phyloP scores from a whole-genome alignment of 495 filamentous ascomycete genomes.

The Trichodelitschia bisporula region DNA sequence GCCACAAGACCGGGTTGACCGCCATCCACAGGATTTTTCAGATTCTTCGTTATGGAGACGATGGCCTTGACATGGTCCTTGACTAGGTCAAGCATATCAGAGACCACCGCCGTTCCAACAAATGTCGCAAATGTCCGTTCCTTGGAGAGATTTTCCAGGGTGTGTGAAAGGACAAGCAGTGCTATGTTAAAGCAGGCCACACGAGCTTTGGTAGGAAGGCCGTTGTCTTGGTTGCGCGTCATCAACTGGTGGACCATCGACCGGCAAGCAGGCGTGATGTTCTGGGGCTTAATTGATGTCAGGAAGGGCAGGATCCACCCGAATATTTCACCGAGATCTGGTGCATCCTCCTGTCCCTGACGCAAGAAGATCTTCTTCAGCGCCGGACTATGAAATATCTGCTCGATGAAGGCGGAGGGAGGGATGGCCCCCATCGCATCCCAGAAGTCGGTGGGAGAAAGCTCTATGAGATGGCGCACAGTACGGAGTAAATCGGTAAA shows the following conservation, averaged over 20 bases:
- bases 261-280: constrained; percentile 47
- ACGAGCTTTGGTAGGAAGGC: constrained; percentile 20
- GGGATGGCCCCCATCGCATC: constrained; percentile 48
- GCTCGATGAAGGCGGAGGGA: constrained; percentile 45
- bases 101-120: constrained; percentile 24
- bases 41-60: neutral
- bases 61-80: constrained; percentile 18
- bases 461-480: constrained; percentile 40
- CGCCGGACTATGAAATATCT: constrained; percentile 46
- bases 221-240: constrained; percentile 30
- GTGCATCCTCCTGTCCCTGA: no score
- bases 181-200: constrained; percentile 27
- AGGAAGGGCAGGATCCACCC: constrained; percentile 57
- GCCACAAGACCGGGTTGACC: no score
- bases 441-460: constrained; percentile 62
- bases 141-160: constrained; percentile 25
- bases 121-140: constrained; percentile 11
- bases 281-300: constrained; percentile 43
- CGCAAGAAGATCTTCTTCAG: no score
- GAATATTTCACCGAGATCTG: constrained; percentile 34
- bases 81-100: constrained; percentile 25
- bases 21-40: neutral
- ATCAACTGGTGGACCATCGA: constrained; percentile 44
- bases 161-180: constrained; percentile 23
- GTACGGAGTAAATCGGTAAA: constrained; percentile 37